Evolutionary conservation across 2,329 filamentous ascomycete genomes (phyloP).

Genomic region (Verticillium zaregamsianum): DNA sequence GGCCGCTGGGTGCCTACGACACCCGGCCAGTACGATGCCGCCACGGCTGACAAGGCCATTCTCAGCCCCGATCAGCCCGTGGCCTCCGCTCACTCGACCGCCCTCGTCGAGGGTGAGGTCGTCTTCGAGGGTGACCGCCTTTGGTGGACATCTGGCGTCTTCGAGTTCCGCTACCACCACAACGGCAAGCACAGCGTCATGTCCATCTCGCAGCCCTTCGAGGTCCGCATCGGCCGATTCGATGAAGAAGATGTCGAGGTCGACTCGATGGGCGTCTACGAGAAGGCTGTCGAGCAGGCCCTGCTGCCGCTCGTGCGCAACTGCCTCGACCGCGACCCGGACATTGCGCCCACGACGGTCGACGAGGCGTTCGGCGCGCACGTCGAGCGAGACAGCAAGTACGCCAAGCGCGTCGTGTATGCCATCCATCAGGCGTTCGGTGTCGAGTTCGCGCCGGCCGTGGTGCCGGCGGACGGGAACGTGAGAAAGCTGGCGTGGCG

Average conservation of each 20-base stretch:
- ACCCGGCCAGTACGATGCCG: slow-evolving; percentile 69
- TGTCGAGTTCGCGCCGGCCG: slow-evolving; percentile 88
- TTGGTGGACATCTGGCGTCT: slow-evolving; percentile 95
- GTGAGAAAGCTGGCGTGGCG: slow-evolving; percentile 90
- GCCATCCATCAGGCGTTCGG: slow-evolving; percentile 96
- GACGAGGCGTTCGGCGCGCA: slow-evolving; percentile 82
- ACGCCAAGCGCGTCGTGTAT: slow-evolving; percentile 84
- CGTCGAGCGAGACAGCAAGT: slow-evolving; percentile 85
- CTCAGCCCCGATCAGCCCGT: slow-evolving; percentile 62
- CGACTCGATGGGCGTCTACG: slow-evolving; percentile 56
- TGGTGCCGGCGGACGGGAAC: slow-evolving; percentile 87
- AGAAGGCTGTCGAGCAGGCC: slow-evolving; percentile 67
- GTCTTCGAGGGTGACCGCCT: slow-evolving; percentile 88
- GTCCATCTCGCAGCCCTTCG: slow-evolving; percentile 89
- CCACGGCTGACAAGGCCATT: slow-evolving; percentile 72
- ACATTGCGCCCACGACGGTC: slow-evolving; percentile 76
- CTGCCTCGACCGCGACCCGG: slow-evolving; percentile 87
- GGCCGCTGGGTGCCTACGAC: slow-evolving; percentile 87
- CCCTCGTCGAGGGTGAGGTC: slow-evolving; percentile 74
- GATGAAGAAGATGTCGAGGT: slow-evolving; percentile 67
- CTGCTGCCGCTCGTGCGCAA: slow-evolving; percentile 82
- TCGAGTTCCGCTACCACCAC: slow-evolving; percentile 97
- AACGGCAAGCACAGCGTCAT: slow-evolving; percentile 89
- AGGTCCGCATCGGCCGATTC: slow-evolving; percentile 79
- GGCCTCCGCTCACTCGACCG: slow-evolving; percentile 43